These are phyloP conservation scores for Paspalum vaginatum DNA, from an alignment of 176 grass and related monocot species.

Conservation along the genomic window DNA sequence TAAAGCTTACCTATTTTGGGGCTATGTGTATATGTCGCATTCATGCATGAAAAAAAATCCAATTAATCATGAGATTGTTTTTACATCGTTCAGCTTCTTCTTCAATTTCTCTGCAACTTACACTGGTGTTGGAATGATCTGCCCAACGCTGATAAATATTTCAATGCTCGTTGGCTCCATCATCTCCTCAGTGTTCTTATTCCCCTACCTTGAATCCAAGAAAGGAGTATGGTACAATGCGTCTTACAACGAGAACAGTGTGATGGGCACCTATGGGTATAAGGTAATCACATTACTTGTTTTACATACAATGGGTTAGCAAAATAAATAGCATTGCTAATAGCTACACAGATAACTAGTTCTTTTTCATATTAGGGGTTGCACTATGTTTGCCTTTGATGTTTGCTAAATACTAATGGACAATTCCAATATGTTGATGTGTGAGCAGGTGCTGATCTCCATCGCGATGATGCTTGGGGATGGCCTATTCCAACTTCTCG, in stretches of 20 bases:
- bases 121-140: conserved; percentile 53
- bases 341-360: neutral
- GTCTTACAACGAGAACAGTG: neutral
- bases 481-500: conserved; percentile 45
- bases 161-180: conserved; percentile 41
- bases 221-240: conserved; percentile 44
- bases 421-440: neutral
- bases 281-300: conserved; percentile 1
- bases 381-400: neutral
- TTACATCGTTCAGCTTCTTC: conserved; percentile 39
- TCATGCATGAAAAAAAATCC: neutral
- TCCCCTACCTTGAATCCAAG: conserved; percentile 44
- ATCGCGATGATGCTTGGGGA: conserved; percentile 54
- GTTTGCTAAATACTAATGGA: neutral
- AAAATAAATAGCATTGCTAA: neutral
- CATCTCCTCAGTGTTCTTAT: conserved; percentile 45
- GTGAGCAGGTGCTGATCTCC: conserved; percentile 40
- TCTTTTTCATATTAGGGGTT: neutral
- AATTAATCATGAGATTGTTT: neutral
- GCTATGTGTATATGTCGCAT: neutral
- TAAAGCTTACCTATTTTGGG: neutral
- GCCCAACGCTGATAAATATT: conserved; percentile 45
- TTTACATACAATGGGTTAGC: neutral
- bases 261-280: conserved; percentile 45
- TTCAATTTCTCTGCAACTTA: conserved; percentile 59